Conservation (phyloP, 441 rosid species). For the Manihot esculenta region DNA sequence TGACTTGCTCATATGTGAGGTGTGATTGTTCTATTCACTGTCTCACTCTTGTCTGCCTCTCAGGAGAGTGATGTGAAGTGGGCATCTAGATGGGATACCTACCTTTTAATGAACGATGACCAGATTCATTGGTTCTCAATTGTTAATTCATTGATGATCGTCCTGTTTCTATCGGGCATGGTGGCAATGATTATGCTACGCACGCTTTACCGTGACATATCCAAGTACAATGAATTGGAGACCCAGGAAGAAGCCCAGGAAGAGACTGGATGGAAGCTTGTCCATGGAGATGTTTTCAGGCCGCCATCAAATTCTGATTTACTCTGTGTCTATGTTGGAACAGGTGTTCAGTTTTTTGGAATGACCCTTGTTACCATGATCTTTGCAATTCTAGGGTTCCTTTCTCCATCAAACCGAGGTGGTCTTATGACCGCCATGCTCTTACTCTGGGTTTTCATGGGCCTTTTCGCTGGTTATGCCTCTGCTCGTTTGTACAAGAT, state of each 20-base stretch:
- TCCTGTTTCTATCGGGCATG: constrained; percentile 90
- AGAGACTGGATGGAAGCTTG: constrained; percentile 95
- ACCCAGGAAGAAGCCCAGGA: constrained; percentile 95
- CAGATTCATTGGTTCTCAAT: constrained; percentile 93
- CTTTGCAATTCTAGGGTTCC: constrained; percentile 86
- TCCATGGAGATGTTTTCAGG: constrained; percentile 92
- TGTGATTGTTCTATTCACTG: not conserved
- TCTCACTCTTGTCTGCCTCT: constrained; percentile 21
- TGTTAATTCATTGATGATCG: constrained; percentile 89
- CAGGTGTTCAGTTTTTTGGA: constrained; percentile 95
- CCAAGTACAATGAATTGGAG: constrained; percentile 88
- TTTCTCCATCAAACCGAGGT: constrained; percentile 94
- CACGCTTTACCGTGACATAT: constrained; percentile 88
- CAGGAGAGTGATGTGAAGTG: constrained; percentile 95
- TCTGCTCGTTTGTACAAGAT: constrained; percentile 75
- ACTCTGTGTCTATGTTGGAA: constrained; percentile 86
- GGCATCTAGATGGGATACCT: constrained; percentile 99
- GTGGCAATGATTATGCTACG: constrained; percentile 95
- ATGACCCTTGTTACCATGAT: constrained; percentile 89
- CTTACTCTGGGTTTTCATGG: constrained; percentile 94
- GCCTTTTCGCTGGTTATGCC: constrained; percentile 79
- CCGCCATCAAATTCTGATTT: constrained; percentile 71
- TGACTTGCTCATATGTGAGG: not conserved
- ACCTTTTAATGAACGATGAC: constrained; percentile 84
- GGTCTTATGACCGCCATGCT: constrained; percentile 95